phyloP scores from a whole-genome alignment of 2,329 filamentous ascomycete genomes.

The Fusarium pseudonygamai region DNA sequence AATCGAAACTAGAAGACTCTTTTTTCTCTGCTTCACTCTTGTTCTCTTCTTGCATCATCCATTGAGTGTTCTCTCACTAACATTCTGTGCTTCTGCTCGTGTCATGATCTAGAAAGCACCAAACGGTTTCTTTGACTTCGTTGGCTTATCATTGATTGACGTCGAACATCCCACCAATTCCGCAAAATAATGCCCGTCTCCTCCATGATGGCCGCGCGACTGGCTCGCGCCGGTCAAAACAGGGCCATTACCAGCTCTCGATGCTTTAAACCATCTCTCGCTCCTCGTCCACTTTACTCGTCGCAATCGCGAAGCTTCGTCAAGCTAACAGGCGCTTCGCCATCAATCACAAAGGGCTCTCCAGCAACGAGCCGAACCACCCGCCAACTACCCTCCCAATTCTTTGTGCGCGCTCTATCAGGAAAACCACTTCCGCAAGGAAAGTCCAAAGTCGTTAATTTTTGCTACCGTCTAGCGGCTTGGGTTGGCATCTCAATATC shows the following conservation, averaged over 20 bases:
- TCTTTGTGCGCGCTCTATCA: conserved; percentile 56
- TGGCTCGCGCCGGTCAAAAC: conserved; percentile 34
- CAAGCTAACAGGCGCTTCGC: conserved; percentile 33
- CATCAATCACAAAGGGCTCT: conserved; percentile 15
- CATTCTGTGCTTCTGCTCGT: not conserved
- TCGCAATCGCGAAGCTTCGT: conserved; percentile 33
- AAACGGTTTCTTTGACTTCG: not conserved
- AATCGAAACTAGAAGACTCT: not conserved
- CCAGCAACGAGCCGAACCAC: conserved; percentile 1
- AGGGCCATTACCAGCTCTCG: conserved; percentile 22
- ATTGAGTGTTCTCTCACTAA: conserved; percentile 17
- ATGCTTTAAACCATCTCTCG: conserved; percentile 15
- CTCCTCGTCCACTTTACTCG: conserved; percentile 18
- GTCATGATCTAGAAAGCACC: conserved; percentile 21
- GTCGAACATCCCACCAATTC: conserved; percentile 2
- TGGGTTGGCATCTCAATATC: conserved; percentile 76
- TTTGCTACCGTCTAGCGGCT: conserved; percentile 73
- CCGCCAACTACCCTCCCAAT: conserved; percentile 34
- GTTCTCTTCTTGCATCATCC: not conserved
- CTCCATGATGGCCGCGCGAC: conserved; percentile 38
- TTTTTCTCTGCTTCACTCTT: conserved; percentile 1
- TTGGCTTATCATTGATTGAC: not conserved
- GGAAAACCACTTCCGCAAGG: conserved; percentile 62
- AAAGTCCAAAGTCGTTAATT: conserved; percentile 61
- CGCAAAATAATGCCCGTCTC: conserved; percentile 35